phyloP scores from a whole-genome alignment of 139 green algal species.

The Asterochloris erici region DNA sequence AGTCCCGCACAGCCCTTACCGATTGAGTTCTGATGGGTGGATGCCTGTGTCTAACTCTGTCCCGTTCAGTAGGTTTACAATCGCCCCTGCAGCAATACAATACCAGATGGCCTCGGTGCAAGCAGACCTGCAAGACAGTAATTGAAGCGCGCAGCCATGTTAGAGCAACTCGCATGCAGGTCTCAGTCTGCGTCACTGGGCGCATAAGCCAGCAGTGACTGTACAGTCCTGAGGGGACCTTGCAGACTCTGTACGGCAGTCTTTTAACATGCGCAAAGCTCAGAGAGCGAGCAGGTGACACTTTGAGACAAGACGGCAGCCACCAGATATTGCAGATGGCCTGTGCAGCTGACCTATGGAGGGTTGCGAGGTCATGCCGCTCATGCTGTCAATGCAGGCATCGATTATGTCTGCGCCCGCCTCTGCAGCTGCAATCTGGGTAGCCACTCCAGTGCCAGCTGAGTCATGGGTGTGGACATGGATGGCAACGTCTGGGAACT shows the following conservation, averaged over 20 bases:
- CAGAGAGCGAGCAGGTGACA: too few relatives aligned
- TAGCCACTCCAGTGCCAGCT: conserved; percentile 70
- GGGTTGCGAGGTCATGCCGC: conserved; percentile 67
- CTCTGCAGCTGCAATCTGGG: conserved; percentile 64
- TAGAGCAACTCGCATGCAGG: too few relatives aligned
- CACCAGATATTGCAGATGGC: too few relatives aligned
- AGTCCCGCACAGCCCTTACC: neutral
- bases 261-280: too few relatives aligned
- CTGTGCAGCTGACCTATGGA: conserved; percentile 54
- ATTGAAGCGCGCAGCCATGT: too few relatives aligned
- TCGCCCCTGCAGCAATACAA: conserved; percentile 29
- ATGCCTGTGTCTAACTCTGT: conserved; percentile 84
- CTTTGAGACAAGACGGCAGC: too few relatives aligned
- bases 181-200: too few relatives aligned
- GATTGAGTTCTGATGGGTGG: conserved; percentile 30
- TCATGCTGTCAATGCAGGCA: conserved; percentile 81
- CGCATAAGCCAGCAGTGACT: too few relatives aligned
- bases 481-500: conserved; percentile 76
- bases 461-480: conserved; percentile 96
- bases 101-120: too few relatives aligned
- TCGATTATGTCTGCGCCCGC: conserved; percentile 90
- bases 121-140: too few relatives aligned
- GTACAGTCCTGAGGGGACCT: too few relatives aligned
- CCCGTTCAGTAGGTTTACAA: conserved; percentile 69
- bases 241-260: too few relatives aligned